Conservation (phyloP, 106 monocot species). For the Apostasia ramifera region DNA sequence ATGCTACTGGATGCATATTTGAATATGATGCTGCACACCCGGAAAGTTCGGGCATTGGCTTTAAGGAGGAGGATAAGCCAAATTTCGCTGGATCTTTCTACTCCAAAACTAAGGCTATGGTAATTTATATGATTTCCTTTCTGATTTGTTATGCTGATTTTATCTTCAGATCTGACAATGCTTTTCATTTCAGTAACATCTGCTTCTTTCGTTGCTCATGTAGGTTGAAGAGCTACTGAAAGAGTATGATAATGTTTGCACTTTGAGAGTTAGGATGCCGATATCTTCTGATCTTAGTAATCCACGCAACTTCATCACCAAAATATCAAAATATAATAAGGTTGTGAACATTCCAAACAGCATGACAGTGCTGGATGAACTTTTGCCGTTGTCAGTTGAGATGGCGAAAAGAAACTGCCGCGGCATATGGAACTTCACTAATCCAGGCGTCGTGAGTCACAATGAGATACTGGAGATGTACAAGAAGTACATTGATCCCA, state of each 20-base stretch:
- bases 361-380: constrained; percentile 17
- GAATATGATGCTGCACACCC: constrained; percentile 43
- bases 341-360: constrained; percentile 21
- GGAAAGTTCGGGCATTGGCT: constrained; percentile 51
- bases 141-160: not conserved
- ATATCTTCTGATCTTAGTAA: constrained; percentile 19
- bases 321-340: constrained; percentile 12
- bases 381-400: constrained; percentile 12
- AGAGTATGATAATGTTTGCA: constrained; percentile 42
- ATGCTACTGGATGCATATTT: constrained; percentile 57
- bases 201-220: not conserved
- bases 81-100: constrained; percentile 56
- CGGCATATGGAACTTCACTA: constrained; percentile 21
- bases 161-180: not conserved
- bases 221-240: constrained; percentile 45
- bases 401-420: constrained; percentile 19
- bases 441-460: constrained; percentile 14
- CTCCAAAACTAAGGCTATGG: constrained; percentile 62
- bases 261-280: constrained; percentile 15
- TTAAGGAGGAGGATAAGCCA: constrained; percentile 49
- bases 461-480: constrained; percentile 22
- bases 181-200: not conserved
- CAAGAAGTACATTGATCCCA: constrained; percentile 7
- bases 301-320: constrained; percentile 22
- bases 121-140: constrained; percentile 3